Conservation (phyloP, 768 basidiomycete genomes). For the Mrakia gelida region DNA sequence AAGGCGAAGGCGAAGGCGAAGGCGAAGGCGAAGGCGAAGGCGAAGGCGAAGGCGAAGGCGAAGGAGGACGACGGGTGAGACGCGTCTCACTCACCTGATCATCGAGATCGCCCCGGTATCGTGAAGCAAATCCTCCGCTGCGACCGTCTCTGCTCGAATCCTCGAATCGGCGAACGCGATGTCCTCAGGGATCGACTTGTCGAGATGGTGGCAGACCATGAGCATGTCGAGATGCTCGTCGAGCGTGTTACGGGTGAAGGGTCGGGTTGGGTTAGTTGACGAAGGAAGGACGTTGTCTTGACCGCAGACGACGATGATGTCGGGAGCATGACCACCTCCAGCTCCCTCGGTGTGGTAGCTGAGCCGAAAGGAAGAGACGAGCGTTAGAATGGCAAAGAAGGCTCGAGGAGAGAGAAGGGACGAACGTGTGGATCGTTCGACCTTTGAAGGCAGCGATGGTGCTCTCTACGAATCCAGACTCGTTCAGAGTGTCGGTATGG, state of each 20-base stretch:
- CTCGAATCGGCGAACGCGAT: conserved; percentile 94
- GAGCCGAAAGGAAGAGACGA: background rate
- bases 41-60: no score
- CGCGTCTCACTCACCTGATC: no score
- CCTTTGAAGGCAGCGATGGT: conserved; percentile 85
- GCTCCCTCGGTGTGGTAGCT: conserved; percentile 92
- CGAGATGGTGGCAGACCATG: conserved; percentile 97
- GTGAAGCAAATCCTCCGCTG: conserved; percentile 92
- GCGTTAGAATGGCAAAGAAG: no score
- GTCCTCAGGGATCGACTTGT: conserved; percentile 80
- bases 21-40: no score
- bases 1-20: background rate
- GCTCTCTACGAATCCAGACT: conserved; percentile 62
- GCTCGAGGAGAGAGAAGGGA: background rate
- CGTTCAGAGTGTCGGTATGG: conserved; percentile 95
- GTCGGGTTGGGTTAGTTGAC: conserved; percentile 94
- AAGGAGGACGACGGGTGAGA: no score
- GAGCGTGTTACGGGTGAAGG: conserved; percentile 82
- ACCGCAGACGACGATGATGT: conserved; percentile 96
- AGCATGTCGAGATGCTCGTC: conserved; percentile 99
- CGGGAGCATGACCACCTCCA: conserved; percentile 83
- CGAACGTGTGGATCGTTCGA: conserved; percentile 79
- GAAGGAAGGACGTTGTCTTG: conserved; percentile 84
- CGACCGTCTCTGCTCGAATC: conserved; percentile 88
- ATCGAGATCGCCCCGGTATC: conserved; percentile 88